Conservation (phyloP, 2,329 filamentous ascomycete genomes). For the Aspergillus caelatus region DNA sequence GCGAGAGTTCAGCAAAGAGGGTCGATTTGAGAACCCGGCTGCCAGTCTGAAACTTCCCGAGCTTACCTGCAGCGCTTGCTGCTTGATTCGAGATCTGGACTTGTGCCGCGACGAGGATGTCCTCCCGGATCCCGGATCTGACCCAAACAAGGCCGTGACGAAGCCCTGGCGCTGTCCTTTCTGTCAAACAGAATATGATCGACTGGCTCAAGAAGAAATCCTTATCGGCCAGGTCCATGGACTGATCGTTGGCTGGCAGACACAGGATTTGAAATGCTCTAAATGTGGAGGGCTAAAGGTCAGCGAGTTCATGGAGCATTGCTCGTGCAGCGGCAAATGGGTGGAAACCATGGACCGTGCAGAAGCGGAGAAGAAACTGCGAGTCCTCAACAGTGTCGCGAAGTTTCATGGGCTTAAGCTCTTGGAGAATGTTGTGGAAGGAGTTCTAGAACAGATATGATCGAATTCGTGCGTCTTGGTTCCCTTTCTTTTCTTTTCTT, state of each 20-base stretch:
- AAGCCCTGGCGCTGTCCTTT: conserved; percentile 74
- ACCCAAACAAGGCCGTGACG: conserved; percentile 33
- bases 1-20: conserved; percentile 87
- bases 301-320: conserved; percentile 97
- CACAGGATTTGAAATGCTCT: conserved; percentile 86
- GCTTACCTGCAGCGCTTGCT: conserved; percentile 87
- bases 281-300: conserved; percentile 68
- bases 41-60: conserved; percentile 72
- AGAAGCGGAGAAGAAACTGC: conserved; percentile 66
- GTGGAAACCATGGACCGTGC: conserved; percentile 68
- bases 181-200: conserved; percentile 75
- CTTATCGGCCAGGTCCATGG: conserved; percentile 77
- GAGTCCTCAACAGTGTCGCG: conserved; percentile 74
- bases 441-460: conserved; percentile 56
- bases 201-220: conserved; percentile 80
- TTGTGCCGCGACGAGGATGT: conserved; percentile 88
- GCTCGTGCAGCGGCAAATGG: conserved; percentile 89
- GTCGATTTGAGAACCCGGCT: conserved; percentile 84
- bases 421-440: conserved; percentile 73
- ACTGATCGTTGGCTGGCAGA: conserved; percentile 76
- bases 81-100: conserved; percentile 83
- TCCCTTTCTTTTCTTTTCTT: not conserved
- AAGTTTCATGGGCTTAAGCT: conserved; percentile 79
- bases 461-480: conserved; percentile 1
- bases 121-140: conserved; percentile 55